phyloP scores from a whole-genome alignment of 2,329 filamentous ascomycete genomes.

The Fusarium buxicola region DNA sequence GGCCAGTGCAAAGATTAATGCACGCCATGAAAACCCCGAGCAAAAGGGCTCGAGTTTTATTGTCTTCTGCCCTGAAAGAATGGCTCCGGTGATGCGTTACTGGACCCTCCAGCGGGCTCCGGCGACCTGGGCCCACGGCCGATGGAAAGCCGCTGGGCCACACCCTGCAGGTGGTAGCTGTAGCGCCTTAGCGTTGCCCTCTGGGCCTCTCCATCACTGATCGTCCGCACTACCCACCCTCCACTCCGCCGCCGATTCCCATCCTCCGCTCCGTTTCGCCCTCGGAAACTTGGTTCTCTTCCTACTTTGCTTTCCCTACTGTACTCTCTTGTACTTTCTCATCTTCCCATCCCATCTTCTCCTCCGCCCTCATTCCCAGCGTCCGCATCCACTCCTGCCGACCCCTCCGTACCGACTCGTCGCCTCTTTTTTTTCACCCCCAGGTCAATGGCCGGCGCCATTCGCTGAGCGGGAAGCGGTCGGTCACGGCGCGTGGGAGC shows the following conservation, averaged over 20 bases:
- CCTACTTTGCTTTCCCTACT: slow-evolving; percentile 28
- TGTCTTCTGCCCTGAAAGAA: slow-evolving; percentile 9
- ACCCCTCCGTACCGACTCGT: slow-evolving; percentile 28
- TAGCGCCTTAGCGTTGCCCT: slow-evolving; percentile 13
- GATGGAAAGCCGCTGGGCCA: slow-evolving; percentile 25
- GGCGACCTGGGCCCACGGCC: slow-evolving; percentile 19
- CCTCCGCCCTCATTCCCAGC: slow-evolving; percentile 18
- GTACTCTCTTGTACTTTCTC: slow-evolving; percentile 14
- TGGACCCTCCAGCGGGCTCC: slow-evolving; percentile 17
- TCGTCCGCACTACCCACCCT: slow-evolving; percentile 23
- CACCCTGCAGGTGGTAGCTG: slow-evolving; percentile 24
- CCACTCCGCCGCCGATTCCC: slow-evolving; percentile 31
- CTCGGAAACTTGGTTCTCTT: slow-evolving; percentile 42
- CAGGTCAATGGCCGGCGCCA: slow-evolving; percentile 68
- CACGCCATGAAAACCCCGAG: slow-evolving; percentile 3
- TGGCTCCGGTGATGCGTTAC: neutral
- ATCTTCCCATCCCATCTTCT: slow-evolving; percentile 17
- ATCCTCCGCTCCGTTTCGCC: slow-evolving; percentile 35
- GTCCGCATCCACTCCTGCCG: slow-evolving; percentile 14
- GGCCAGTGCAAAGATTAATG: slow-evolving; percentile 29
- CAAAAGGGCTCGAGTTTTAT: slow-evolving; percentile 4
- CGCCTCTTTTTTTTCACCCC: slow-evolving; percentile 29
- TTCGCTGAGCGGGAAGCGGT: slow-evolving; percentile 65
- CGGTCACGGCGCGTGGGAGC: slow-evolving; percentile 69
- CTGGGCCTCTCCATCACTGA: slow-evolving; percentile 5